phyloP scores from a whole-genome alignment of 768 basidiomycete species.

The Xanthoconium purpureum region DNA sequence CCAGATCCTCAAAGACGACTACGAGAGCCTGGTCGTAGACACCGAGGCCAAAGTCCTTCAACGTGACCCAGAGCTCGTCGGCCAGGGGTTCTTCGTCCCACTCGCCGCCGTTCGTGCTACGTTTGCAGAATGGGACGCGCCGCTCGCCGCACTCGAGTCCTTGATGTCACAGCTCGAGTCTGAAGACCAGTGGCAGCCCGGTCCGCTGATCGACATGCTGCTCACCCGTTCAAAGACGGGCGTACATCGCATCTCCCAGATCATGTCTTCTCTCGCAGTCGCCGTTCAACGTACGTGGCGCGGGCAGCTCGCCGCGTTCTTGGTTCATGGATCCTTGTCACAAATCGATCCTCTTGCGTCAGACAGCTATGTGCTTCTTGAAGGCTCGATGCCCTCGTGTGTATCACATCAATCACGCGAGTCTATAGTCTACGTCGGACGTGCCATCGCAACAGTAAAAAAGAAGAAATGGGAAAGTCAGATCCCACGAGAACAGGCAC shows the following conservation, averaged over 20 bases:
- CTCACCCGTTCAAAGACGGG: slow-evolving; percentile 72
- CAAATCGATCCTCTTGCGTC: slow-evolving; percentile 63
- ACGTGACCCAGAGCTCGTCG: slow-evolving; percentile 74
- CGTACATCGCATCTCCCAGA: slow-evolving; percentile 68
- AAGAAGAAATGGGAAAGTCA: slow-evolving; percentile 76
- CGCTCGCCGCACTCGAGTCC: slow-evolving; percentile 66
- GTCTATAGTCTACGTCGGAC: slow-evolving; percentile 83
- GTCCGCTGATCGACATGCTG: slow-evolving; percentile 78
- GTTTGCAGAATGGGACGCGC: slow-evolving; percentile 88
- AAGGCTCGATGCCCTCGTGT: slow-evolving; percentile 72
- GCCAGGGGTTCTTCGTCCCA: slow-evolving; percentile 80
- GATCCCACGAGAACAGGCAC: slow-evolving; percentile 63
- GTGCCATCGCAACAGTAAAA: slow-evolving; percentile 82
- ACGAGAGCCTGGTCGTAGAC: slow-evolving; percentile 73
- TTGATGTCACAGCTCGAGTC: slow-evolving; percentile 62
- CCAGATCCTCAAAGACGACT: slow-evolving; percentile 74
- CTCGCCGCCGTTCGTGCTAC: slow-evolving; percentile 78
- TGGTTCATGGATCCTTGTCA: slow-evolving; percentile 73
- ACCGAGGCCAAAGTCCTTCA: slow-evolving; percentile 78
- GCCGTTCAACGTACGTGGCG: slow-evolving; percentile 83
- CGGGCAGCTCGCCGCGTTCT: slow-evolving; percentile 75
- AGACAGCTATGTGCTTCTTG: slow-evolving; percentile 53
- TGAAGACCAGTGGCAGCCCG: slow-evolving; percentile 56
- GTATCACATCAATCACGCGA: slow-evolving; percentile 69
- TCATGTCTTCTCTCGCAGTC: slow-evolving; percentile 65